Evolutionary conservation across 1,139 yeast genomes (phyloP), one percentile per base, ranked within the genome.

Genomic region (Candida sp.): DNA sequence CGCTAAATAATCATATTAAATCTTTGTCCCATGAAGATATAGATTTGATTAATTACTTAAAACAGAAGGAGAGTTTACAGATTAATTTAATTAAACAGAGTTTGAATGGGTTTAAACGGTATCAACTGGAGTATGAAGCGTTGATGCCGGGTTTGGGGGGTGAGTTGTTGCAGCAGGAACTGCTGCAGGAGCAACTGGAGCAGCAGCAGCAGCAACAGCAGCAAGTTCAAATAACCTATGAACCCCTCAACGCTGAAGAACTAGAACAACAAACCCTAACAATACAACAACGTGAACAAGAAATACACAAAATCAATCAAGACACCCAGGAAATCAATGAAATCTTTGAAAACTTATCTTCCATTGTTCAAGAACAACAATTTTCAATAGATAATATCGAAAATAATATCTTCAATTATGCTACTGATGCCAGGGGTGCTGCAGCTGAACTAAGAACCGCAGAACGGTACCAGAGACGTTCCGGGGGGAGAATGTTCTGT

Each of bases 261-360:
- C 70, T 90, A 37, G 91, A 85, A 41, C 89, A 87, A 57, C 98
- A 93, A 60, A 83, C 89, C 44, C 73, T 82, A 36, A 68, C 90
- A 37, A 86, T 91, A 23, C 79, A 81, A 47, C 95, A 90, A 61
- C 74, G 99, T 50, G 97, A 91, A 57, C 75, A 81, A 34, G 99
- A 93, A 57, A 91, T 93, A 34, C 82, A 82, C 49, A 87, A 82
- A 50, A 93, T 93, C 40, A 87, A 88, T 48, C 84, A 85, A 49
- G 97, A 96, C 44, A 89, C 95, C 30, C 73, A 75, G 37, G 97
- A 93, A 56, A 75, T 93, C 49, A 93, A 93, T 60, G 96, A 86
- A 48, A 89, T 95, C 32, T 95, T 90, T 61, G 81, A 84, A 43
- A 97, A 90, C 61, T 66, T 93, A 53, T 88, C 93, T 37, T 77